These are phyloP conservation scores for Talaromyces funiculosus DNA, from an alignment of 2,329 filamentous ascomycete genomes.

Conservation along the genomic window DNA sequence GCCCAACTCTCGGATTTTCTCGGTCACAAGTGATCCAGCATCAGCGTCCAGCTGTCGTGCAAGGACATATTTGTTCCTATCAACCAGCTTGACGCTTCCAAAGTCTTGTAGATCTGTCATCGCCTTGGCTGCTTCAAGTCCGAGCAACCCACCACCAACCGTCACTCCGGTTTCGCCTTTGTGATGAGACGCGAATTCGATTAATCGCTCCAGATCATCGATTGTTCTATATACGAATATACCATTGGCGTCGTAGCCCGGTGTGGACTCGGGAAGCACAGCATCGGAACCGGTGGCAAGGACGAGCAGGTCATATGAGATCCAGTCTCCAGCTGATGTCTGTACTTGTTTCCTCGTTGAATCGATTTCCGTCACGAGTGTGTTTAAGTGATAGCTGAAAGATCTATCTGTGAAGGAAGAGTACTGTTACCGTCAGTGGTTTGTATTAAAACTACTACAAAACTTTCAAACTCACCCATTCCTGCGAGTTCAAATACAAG, in stretches of 20 bases:
- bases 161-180: slow-evolving; percentile 67
- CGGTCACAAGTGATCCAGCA: slow-evolving; percentile 73
- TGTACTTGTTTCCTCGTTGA: slow-evolving; percentile 59
- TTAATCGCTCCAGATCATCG: slow-evolving; percentile 70
- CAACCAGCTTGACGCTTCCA: slow-evolving; percentile 68
- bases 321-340: slow-evolving; percentile 63
- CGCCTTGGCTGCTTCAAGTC: slow-evolving; percentile 83
- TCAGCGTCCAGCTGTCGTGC: slow-evolving; percentile 77
- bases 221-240: slow-evolving; percentile 89
- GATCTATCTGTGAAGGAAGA: slow-evolving; percentile 59
- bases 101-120: slow-evolving; percentile 81
- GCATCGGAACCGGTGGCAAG: slow-evolving; percentile 84
- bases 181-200: slow-evolving; percentile 62
- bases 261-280: slow-evolving; percentile 64
- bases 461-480: slow-evolving; percentile 57
- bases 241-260: slow-evolving; percentile 71
- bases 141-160: slow-evolving; percentile 77
- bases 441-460: neutral
- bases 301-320: slow-evolving; percentile 74
- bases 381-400: slow-evolving; percentile 70
- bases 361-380: slow-evolving; percentile 63
- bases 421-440: slow-evolving; percentile 49
- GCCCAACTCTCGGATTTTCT: slow-evolving; percentile 72
- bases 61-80: slow-evolving; percentile 76
- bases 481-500: slow-evolving; percentile 76